Percentiles rank a stretch among this genome's conserved stretches.
Evolutionary conservation across 2,329 filamentous ascomycete genomes (phyloP).

Genomic region (Penicillium griseofulvum): DNA sequence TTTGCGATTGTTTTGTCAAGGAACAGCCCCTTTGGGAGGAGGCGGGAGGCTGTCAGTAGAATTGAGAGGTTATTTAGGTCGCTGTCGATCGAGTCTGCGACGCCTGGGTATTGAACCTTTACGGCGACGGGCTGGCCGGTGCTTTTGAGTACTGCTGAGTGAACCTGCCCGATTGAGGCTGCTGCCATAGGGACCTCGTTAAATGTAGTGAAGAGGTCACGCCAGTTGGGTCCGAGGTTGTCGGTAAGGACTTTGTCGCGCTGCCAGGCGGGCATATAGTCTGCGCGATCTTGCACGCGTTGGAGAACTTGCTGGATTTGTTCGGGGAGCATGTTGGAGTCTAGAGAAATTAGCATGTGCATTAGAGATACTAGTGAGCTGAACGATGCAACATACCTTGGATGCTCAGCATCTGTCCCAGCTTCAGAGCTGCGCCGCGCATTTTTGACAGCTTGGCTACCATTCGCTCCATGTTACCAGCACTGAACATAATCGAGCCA

Average conservation of each 20-base stretch:
- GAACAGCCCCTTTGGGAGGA: slow-evolving; percentile 88
- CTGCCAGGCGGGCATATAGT: slow-evolving; percentile 97
- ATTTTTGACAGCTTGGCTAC: slow-evolving; percentile 92
- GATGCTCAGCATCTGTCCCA: slow-evolving; percentile 98
- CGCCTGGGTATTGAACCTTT: slow-evolving; percentile 96
- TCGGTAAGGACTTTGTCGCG: slow-evolving; percentile 75
- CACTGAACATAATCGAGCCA: slow-evolving; percentile 82
- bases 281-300: slow-evolving; percentile 90
- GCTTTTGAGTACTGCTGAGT: slow-evolving; percentile 75
- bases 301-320: slow-evolving; percentile 87
- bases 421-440: slow-evolving; percentile 93
- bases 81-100: slow-evolving; percentile 92
- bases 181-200: slow-evolving; percentile 91
- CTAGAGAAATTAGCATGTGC: slow-evolving; percentile 39
- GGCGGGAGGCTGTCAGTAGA: slow-evolving; percentile 81
- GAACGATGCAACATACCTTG: slow-evolving; percentile 54
- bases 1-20: slow-evolving; percentile 98
- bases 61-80: slow-evolving; percentile 92
- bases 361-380: not conserved
- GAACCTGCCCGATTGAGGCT: slow-evolving; percentile 95
- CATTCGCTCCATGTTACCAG: slow-evolving; percentile 86
- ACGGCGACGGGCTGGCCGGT: slow-evolving; percentile 79
- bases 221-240: slow-evolving; percentile 82
- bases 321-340: slow-evolving; percentile 87
- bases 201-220: slow-evolving; percentile 77